Evolutionary conservation across 2,329 filamentous ascomycete genomes (phyloP).

Genomic region (Penicillium polonicum): DNA sequence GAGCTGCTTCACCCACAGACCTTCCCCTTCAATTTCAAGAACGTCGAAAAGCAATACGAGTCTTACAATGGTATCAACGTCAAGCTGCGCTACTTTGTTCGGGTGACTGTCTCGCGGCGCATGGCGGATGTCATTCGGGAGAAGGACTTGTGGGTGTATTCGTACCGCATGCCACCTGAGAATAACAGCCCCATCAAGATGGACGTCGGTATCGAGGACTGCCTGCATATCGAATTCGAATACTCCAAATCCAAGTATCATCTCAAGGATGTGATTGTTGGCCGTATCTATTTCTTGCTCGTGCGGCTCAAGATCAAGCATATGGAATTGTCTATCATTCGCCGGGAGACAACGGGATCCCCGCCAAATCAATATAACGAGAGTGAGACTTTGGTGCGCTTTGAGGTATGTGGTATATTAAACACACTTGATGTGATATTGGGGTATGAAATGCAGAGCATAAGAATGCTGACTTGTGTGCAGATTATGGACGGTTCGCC

Average conservation of each 20-base stretch:
- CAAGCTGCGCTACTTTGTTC: conserved; percentile 96
- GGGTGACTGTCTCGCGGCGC: conserved; percentile 90
- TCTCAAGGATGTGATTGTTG: conserved; percentile 97
- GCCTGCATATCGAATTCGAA: conserved; percentile 98
- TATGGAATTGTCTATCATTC: conserved; percentile 98
- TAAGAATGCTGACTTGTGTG: not conserved
- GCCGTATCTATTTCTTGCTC: conserved; percentile 95
- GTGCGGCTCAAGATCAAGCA: conserved; percentile 99
- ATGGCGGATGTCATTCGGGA: conserved; percentile 98
- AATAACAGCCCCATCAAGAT: conserved; percentile 99
- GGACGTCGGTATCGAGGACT: conserved; percentile 99
- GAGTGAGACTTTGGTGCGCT: conserved; percentile 94
- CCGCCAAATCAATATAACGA: conserved; percentile 99
- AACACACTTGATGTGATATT: not conserved
- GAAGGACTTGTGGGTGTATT: conserved; percentile 99
- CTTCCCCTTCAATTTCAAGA: conserved; percentile 99
- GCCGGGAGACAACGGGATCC: conserved; percentile 91
- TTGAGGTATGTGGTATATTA: conserved; percentile 64
- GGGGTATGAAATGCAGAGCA: not conserved
- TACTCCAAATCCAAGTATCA: conserved; percentile 99
- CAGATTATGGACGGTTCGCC: conserved; percentile 99
- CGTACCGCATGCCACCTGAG: conserved; percentile 95
- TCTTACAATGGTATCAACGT: conserved; percentile 99
- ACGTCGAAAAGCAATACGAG: conserved; percentile 99
- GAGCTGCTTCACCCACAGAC: conserved; percentile 98